phyloP scores from a whole-genome alignment of 371 early-diverging fungal species.

The Mortierella sp. region DNA sequence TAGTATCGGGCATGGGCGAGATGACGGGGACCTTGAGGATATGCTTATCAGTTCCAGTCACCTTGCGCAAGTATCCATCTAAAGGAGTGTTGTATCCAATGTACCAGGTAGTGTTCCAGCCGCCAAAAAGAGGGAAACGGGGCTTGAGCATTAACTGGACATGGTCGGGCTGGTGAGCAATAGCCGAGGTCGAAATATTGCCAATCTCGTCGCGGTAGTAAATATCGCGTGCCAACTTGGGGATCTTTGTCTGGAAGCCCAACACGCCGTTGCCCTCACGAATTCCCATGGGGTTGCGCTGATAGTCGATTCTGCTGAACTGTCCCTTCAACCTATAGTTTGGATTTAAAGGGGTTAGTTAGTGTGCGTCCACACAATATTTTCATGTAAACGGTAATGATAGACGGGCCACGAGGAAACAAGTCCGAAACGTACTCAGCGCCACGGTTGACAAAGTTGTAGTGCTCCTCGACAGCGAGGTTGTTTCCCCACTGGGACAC shows the following conservation, averaged over 20 bases:
- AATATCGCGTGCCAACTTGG: conserved; percentile 73
- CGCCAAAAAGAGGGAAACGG: conserved; percentile 95
- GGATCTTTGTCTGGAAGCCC: conserved; percentile 73
- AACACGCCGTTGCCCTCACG: conserved; percentile 71
- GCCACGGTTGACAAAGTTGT: conserved; percentile 84
- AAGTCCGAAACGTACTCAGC: conserved; percentile 71
- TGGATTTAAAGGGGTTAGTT: neutral
- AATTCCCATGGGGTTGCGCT: conserved; percentile 61
- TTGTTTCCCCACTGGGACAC: conserved; percentile 91
- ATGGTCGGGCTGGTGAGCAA: conserved; percentile 62
- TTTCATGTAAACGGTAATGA: neutral
- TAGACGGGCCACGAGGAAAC: neutral
- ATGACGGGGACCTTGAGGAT: conserved; percentile 80
- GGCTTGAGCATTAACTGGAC: conserved; percentile 82
- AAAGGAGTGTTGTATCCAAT: conserved; percentile 90
- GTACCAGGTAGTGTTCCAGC: conserved; percentile 96
- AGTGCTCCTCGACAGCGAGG: conserved; percentile 89
- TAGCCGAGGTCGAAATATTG: conserved; percentile 94
- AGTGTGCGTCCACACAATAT: neutral
- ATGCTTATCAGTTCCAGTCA: conserved; percentile 60
- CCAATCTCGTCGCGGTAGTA: conserved; percentile 96
- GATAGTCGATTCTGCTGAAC: conserved; percentile 82
- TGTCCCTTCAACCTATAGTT: conserved; percentile 75
- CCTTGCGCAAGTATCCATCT: conserved; percentile 66
- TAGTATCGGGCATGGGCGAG: conserved; percentile 72